Evolutionary conservation across 768 basidiomycete genomes (phyloP).

Genomic region (Lactarius hatsudake): DNA sequence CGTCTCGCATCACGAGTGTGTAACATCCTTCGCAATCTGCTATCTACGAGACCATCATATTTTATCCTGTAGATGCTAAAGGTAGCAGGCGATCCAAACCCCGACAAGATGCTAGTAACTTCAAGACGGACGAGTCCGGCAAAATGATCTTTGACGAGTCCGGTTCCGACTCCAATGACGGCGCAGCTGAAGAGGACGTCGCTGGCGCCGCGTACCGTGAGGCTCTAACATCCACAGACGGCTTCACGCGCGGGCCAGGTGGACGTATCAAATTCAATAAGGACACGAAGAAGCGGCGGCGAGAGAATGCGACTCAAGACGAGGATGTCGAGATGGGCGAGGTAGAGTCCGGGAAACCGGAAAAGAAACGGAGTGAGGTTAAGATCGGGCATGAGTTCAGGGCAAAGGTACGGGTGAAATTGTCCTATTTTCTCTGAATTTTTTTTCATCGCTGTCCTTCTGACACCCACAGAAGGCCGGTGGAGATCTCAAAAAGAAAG

Average conservation of each 20-base stretch:
- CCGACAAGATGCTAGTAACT: conserved; percentile 80
- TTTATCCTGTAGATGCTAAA: conserved; percentile 41
- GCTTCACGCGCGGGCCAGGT: conserved; percentile 78
- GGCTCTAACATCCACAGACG: conserved; percentile 79
- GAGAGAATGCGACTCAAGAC: conserved; percentile 59
- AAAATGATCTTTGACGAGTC: conserved; percentile 72
- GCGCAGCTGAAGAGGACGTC: conserved; percentile 47
- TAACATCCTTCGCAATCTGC: conserved; percentile 23
- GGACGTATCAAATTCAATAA: conserved; percentile 95
- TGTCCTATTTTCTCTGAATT: conserved; percentile 1
- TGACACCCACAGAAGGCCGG: conserved; percentile 75
- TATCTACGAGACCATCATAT: conserved; percentile 3
- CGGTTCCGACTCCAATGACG: conserved; percentile 45
- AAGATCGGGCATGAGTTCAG: conserved; percentile 87
- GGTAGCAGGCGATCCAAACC: conserved; percentile 62
- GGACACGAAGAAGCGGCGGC: conserved; percentile 89
- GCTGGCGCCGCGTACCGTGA: conserved; percentile 83
- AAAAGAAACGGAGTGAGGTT: conserved; percentile 52
- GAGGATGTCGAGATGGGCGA: conserved; percentile 78
- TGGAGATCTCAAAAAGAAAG: conserved; percentile 88
- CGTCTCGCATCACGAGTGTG: conserved; percentile 68
- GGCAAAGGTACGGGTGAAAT: conserved; percentile 70
- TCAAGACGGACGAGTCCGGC: conserved; percentile 85
- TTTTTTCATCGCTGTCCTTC: conserved; percentile 11
- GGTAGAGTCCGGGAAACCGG: conserved; percentile 44